Evolutionary conservation across 768 basidiomycete species (phyloP).

Genomic region (Mycena floridula): DNA sequence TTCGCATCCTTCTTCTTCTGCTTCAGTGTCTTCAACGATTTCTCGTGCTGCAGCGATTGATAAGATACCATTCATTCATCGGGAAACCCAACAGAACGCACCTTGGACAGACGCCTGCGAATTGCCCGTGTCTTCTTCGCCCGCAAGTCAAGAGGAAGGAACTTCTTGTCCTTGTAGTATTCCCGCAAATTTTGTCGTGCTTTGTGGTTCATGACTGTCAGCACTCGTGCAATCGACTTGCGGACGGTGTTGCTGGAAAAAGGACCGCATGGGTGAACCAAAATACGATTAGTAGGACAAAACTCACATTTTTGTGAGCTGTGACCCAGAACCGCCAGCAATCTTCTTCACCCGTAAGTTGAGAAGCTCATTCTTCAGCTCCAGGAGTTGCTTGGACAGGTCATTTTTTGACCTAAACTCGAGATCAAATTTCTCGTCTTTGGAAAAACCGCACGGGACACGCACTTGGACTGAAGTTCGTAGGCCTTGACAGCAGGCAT

Average conservation of each 20-base stretch:
- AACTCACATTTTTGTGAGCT: slow-evolving; percentile 95
- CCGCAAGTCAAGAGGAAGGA: slow-evolving; percentile 95
- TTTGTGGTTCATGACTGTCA: slow-evolving; percentile 99
- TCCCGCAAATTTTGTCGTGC: slow-evolving; percentile 94
- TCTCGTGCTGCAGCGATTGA: slow-evolving; percentile 57
- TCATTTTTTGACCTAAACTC: slow-evolving; percentile 85
- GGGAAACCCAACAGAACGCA: slow-evolving; percentile 25
- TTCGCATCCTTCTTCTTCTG: slow-evolving; percentile 92
- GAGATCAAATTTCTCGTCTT: background rate
- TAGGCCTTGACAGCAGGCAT: slow-evolving; percentile 93
- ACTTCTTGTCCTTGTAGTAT: slow-evolving; percentile 97
- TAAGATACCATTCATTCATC: slow-evolving; percentile 1
- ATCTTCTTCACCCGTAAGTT: slow-evolving; percentile 96
- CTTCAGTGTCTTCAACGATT: slow-evolving; percentile 81
- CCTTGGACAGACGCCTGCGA: slow-evolving; percentile 89
- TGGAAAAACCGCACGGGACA: slow-evolving; percentile 9
- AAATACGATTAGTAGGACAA: too few relatives aligned
- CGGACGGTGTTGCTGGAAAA: slow-evolving; percentile 81
- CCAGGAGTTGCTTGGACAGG: slow-evolving; percentile 87
- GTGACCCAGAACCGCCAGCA: slow-evolving; percentile 89
- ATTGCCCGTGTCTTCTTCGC: slow-evolving; percentile 98
- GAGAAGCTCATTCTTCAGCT: slow-evolving; percentile 94
- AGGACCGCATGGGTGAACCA: too few relatives aligned
- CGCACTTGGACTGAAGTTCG: slow-evolving; percentile 93
- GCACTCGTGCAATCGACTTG: slow-evolving; percentile 96